A percentile compares a stretch with the other conserved stretches of the same genome.
Conservation (phyloP, 2,329 filamentous ascomycete genomes). For the Pseudogymnoascus pannorum region DNA sequence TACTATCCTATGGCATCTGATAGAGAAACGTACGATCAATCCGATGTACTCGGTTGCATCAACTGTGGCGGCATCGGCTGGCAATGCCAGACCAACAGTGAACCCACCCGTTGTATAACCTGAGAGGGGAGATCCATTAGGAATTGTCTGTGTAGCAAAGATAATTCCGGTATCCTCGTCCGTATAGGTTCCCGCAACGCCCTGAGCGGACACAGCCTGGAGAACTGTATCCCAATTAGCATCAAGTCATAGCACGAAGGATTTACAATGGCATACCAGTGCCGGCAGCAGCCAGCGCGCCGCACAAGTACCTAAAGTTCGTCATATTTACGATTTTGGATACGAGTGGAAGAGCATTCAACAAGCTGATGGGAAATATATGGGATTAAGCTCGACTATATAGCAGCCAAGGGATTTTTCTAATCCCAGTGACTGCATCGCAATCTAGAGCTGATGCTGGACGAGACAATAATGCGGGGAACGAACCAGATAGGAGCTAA, state of each 20-base stretch:
- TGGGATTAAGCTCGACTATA: background rate
- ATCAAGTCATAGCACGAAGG: background rate
- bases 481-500: background rate
- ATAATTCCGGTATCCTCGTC: slow-evolving; percentile 44
- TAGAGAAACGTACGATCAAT: slow-evolving; percentile 38
- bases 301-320: background rate
- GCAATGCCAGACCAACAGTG: slow-evolving; percentile 49
- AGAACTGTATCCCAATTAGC: background rate
- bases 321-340: background rate
- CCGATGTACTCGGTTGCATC: slow-evolving; percentile 53
- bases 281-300: background rate
- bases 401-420: slow-evolving; percentile 2
- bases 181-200: slow-evolving; percentile 29
- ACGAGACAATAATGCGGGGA: slow-evolving; percentile 5
- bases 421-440: background rate
- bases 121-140: slow-evolving; percentile 17
- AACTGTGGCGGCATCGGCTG: slow-evolving; percentile 38
- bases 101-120: slow-evolving; percentile 37
- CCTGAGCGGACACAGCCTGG: background rate
- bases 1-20: background rate
- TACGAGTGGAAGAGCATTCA: background rate
- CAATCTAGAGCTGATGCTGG: background rate
- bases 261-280: background rate
- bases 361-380: background rate
- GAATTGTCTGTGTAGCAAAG: slow-evolving; percentile 44